Evolutionary conservation across 331 rosid genomes (phyloP).

Genomic region (Malus hybrid): DNA sequence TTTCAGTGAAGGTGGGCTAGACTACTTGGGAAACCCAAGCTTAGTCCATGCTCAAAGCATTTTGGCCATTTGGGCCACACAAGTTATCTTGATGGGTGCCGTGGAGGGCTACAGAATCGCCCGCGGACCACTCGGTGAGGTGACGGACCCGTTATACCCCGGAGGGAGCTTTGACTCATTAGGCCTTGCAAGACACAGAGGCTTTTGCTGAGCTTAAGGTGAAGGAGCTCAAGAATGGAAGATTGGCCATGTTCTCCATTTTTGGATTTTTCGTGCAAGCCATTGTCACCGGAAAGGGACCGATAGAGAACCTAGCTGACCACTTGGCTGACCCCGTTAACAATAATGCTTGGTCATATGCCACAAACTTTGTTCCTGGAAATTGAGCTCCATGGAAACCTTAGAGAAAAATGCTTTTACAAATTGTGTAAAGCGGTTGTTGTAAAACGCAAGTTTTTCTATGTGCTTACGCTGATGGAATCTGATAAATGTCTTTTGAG

Average conservation of each 20-base stretch:
- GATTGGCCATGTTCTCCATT: too few species aligned
- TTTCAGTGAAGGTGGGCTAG: too few species aligned
- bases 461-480: too few species aligned
- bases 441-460: too few species aligned
- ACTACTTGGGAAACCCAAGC: constrained; percentile 10
- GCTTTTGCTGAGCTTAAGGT: too few species aligned
- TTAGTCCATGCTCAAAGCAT: constrained; percentile 20
- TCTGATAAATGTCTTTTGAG: too few species aligned
- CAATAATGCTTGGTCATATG: background rate
- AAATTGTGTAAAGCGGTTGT: too few species aligned
- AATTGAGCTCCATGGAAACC: background rate
- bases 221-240: too few species aligned
- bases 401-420: too few species aligned
- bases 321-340: constrained; percentile 24
- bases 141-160: too few species aligned
- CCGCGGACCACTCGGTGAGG: too few species aligned
- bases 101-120: background rate
- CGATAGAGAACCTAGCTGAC: constrained; percentile 18
- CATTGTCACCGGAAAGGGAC: constrained; percentile 24
- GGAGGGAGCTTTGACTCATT: background rate
- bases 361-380: constrained; percentile 26
- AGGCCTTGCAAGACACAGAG: too few species aligned
- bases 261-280: background rate
- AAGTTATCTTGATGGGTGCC: constrained; percentile 12
- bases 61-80: constrained; percentile 13